Evolutionary conservation across 495 filamentous ascomycete species (phyloP).

Genomic region (Paragyromitra xinjiangensis): DNA sequence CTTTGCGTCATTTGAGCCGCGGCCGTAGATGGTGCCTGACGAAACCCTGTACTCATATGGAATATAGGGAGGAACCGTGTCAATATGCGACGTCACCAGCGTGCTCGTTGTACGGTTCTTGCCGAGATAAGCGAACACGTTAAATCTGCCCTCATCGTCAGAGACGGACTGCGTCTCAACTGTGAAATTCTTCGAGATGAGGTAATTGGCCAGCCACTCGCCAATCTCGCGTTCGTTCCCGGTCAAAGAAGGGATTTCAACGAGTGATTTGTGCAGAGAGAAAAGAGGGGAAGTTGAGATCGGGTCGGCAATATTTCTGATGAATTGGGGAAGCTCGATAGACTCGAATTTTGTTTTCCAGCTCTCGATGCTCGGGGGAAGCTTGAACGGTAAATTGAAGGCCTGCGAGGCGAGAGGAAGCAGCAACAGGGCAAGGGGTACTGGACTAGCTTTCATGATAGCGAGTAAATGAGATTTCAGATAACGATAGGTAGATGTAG

Average conservation of each 20-base stretch:
- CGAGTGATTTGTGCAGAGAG: slow-evolving; percentile 76
- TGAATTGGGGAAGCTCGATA: slow-evolving; percentile 53
- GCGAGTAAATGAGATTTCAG: slow-evolving; percentile 5
- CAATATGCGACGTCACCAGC: slow-evolving; percentile 70
- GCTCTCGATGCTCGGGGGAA: slow-evolving; percentile 34
- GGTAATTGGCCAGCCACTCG: slow-evolving; percentile 72
- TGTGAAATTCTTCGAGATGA: slow-evolving; percentile 71
- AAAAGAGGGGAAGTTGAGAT: slow-evolving; percentile 65
- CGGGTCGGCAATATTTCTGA: slow-evolving; percentile 53
- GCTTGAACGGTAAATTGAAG: slow-evolving; percentile 48
- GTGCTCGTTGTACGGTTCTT: slow-evolving; percentile 67
- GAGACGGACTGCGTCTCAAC: slow-evolving; percentile 70
- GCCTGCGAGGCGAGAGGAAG: slow-evolving; percentile 37
- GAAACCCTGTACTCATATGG: slow-evolving; percentile 64
- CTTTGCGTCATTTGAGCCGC: slow-evolving; percentile 91
- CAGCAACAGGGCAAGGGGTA: slow-evolving; percentile 30
- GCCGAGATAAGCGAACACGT: slow-evolving; percentile 80
- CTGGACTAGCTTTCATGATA: slow-evolving; percentile 42
- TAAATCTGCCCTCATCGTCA: slow-evolving; percentile 65
- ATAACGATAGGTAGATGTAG: neutral
- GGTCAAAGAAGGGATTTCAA: slow-evolving; percentile 79
- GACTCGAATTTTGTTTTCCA: slow-evolving; percentile 44
- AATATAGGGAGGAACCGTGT: slow-evolving; percentile 71
- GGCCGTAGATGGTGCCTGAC: slow-evolving; percentile 69
- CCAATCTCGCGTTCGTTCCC: slow-evolving; percentile 75